Evolutionary conservation across 2,329 filamentous ascomycete species (phyloP).

Genomic region (Diaporthe aspalathi): DNA sequence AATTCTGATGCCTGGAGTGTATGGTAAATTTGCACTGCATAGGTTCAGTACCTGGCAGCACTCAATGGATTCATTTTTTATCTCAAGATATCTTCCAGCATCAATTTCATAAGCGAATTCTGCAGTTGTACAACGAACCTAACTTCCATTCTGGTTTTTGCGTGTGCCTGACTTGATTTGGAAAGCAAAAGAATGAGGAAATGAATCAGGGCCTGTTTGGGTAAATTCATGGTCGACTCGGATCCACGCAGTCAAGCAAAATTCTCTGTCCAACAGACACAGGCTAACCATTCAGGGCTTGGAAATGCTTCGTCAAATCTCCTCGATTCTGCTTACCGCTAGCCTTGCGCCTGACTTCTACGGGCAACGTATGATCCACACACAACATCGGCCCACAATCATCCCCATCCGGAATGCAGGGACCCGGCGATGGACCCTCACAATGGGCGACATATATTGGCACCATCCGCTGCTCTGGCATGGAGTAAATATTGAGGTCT

Average conservation of each 20-base stretch:
- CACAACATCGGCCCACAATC: conserved; percentile 22
- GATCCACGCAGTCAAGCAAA: too few species aligned
- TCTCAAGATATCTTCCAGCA: too few species aligned
- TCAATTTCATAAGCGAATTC: too few species aligned
- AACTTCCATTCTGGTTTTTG: not conserved
- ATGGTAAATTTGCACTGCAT: too few species aligned
- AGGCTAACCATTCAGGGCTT: not conserved
- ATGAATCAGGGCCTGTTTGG: not conserved
- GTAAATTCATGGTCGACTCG: not conserved
- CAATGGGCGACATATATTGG: conserved; percentile 4
- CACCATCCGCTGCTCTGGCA: not conserved
- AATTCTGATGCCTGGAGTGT: not conserved
- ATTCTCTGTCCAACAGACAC: not conserved
- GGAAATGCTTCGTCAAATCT: not conserved
- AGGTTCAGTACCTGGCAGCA: not conserved
- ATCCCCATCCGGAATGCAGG: conserved; percentile 21
- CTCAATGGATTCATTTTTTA: not conserved
- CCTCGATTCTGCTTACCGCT: conserved; percentile 12
- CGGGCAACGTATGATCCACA: conserved; percentile 31
- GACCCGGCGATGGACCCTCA: conserved; percentile 9
- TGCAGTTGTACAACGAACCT: too few species aligned
- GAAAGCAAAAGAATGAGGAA: not conserved
- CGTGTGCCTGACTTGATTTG: not conserved
- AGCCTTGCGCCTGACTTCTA: conserved; percentile 18
- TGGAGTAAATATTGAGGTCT: not conserved